These are phyloP conservation scores for Epichloe uncinata DNA, from an alignment of 2,329 filamentous ascomycete species.

Conservation along the genomic window DNA sequence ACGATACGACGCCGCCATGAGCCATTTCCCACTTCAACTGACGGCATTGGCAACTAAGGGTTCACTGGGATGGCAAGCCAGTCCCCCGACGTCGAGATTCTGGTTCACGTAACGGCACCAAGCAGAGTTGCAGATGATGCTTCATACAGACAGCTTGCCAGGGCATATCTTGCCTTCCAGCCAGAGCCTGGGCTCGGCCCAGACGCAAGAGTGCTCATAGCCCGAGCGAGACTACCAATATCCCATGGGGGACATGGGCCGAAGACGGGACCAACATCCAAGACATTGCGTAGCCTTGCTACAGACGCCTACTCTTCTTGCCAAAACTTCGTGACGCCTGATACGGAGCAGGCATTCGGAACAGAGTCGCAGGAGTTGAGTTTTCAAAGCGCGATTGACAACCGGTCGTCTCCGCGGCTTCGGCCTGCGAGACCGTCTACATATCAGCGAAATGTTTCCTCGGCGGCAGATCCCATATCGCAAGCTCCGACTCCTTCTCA, in stretches of 20 bases:
- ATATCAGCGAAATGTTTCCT: not conserved
- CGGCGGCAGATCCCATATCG: not conserved
- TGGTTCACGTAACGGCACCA: slow-evolving; percentile 42
- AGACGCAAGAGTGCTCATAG: not conserved
- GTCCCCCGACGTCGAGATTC: slow-evolving; percentile 32
- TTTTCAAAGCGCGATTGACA: slow-evolving; percentile 32
- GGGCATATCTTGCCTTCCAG: slow-evolving; percentile 37
- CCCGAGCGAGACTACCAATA: not conserved
- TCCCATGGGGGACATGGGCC: not conserved
- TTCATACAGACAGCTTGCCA: slow-evolving; percentile 34
- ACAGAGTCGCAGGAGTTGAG: slow-evolving; percentile 28
- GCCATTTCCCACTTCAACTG: not conserved
- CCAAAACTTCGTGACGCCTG: slow-evolving; percentile 6
- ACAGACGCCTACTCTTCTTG: not conserved
- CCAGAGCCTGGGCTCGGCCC: slow-evolving; percentile 16
- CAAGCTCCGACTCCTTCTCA: slow-evolving; percentile 10
- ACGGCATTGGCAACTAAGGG: not conserved
- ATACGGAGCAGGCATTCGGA: slow-evolving; percentile 12
- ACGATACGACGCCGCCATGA: slow-evolving; percentile 3
- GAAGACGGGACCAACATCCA: not conserved
- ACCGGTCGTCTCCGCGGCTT: slow-evolving; percentile 23
- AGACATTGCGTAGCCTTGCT: not conserved
- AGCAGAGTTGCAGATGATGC: slow-evolving; percentile 34
- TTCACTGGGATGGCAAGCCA: slow-evolving; percentile 13
- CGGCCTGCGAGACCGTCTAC: not conserved